These are phyloP conservation scores for Yamadazyma paraphyllophila DNA, from an alignment of 805 yeast genomes.

Conservation along the genomic window DNA sequence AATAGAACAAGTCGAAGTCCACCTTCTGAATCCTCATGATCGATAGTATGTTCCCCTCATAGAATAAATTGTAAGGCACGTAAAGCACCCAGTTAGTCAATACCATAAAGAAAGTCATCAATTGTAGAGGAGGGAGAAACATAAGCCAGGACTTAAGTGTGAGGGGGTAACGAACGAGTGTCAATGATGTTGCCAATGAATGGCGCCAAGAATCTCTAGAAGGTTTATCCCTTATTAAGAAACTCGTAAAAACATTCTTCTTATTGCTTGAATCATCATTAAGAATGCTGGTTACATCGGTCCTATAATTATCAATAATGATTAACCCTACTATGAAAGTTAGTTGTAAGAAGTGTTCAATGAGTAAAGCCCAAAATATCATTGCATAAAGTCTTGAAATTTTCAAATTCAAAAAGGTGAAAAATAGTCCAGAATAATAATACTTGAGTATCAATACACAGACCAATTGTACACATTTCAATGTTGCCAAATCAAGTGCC, in stretches of 20 bases:
- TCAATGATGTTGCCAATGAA: conserved; percentile 23
- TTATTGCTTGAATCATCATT: conserved; percentile 10
- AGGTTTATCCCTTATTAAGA: conserved; percentile 12
- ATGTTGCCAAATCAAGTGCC: conserved; percentile 15
- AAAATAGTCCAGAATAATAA: conserved; percentile 16
- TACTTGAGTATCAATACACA: conserved; percentile 8
- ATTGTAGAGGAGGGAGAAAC: conserved; percentile 20
- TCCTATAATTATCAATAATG: conserved; percentile 62
- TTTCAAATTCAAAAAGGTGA: conserved; percentile 12
- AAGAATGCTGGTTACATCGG: conserved; percentile 58
- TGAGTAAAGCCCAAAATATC: conserved; percentile 43
- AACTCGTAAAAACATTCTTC: conserved; percentile 9
- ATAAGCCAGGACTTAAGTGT: conserved; percentile 30
- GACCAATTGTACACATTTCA: conserved; percentile 3
- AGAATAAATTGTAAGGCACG: conserved; percentile 17
- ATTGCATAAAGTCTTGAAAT: conserved; percentile 13
- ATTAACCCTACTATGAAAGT: conserved; percentile 66
- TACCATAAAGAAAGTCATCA: conserved; percentile 17
- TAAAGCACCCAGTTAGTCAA: conserved; percentile 23
- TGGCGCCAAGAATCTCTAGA: conserved; percentile 21
- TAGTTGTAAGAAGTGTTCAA: conserved; percentile 61
- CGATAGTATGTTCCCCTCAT: conserved; percentile 4
- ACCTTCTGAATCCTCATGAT: conserved; percentile 10
- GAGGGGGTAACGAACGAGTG: conserved; percentile 33
- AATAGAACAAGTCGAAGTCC: conserved; percentile 32